phyloP scores from a whole-genome alignment of 371 early-diverging fungal species.

The Lichtheimia ramosa region DNA sequence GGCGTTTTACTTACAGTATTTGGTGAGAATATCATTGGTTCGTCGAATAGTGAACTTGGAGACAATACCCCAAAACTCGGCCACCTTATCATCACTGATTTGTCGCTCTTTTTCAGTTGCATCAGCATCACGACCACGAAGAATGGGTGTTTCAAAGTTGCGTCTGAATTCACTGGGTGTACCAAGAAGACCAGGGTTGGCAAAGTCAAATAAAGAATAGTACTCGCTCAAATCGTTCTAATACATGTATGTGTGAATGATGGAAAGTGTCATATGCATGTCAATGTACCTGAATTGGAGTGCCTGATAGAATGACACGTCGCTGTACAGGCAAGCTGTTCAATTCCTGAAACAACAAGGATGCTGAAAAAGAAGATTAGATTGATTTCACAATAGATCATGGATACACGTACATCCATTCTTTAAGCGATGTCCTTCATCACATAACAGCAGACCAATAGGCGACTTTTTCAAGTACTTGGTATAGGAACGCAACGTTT shows the following conservation, averaged over 20 bases:
- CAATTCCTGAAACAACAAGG: conserved; percentile 84
- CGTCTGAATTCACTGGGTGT: conserved; percentile 87
- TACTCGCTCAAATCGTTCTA: conserved; percentile 95
- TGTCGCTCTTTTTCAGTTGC: conserved; percentile 84
- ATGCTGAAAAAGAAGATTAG: conserved; percentile 39
- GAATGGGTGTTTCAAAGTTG: conserved; percentile 89
- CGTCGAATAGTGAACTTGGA: conserved; percentile 94
- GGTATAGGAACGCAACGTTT: conserved; percentile 85
- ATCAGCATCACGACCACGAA: conserved; percentile 91
- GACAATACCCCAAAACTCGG: conserved; percentile 83
- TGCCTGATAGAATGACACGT: conserved; percentile 94
- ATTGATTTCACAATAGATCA: not conserved
- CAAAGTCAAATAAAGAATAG: conserved; percentile 92
- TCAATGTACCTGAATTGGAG: conserved; percentile 88
- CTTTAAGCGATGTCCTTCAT: conserved; percentile 98
- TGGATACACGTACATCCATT: conserved; percentile 60
- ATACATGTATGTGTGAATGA: not conserved
- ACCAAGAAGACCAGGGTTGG: conserved; percentile 95
- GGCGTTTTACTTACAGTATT: conserved; percentile 74
- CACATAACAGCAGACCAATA: conserved; percentile 93
- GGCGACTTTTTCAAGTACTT: conserved; percentile 72
- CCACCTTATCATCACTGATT: conserved; percentile 82
- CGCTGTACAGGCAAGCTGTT: conserved; percentile 82
- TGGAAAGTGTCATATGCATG: too few relatives aligned
- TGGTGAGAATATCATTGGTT: conserved; percentile 92